Evolutionary conservation across 192 early-diverging fungal species (phyloP).

Genomic region (Podila minutissima): DNA sequence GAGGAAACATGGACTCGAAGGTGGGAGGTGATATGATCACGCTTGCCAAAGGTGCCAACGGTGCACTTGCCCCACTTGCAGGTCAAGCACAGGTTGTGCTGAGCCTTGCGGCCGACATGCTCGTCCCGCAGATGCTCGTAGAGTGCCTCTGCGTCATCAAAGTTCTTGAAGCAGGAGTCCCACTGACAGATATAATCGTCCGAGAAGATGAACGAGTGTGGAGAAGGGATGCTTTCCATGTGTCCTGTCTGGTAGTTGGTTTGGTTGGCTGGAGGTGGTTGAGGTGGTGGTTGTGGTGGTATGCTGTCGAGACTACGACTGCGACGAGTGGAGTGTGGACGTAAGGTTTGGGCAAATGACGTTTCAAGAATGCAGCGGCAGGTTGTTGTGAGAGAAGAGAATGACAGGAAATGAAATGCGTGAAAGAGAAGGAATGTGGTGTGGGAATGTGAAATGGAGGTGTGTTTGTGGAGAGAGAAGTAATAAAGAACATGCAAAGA

Average conservation of each 20-base stretch:
- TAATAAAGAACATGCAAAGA: neutral
- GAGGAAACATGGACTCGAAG: slow-evolving; percentile 91
- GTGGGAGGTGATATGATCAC: slow-evolving; percentile 99
- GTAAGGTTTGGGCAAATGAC: neutral
- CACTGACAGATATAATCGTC: slow-evolving; percentile 57
- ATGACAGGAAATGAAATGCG: neutral
- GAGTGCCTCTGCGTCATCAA: slow-evolving; percentile 83
- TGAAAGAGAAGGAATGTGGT: neutral
- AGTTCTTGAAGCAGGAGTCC: slow-evolving; percentile 58
- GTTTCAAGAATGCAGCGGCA: neutral
- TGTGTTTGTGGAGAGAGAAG: neutral
- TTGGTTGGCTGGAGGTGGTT: neutral
- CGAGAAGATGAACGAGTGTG: slow-evolving; percentile 44
- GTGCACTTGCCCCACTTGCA: slow-evolving; percentile 91
- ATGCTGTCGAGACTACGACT: neutral
- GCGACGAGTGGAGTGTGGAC: neutral
- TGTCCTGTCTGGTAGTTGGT: neutral
- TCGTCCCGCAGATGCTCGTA: slow-evolving; percentile 88
- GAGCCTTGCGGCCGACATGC: slow-evolving; percentile 92
- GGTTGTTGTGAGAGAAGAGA: neutral
- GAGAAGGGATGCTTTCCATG: slow-evolving; percentile 15
- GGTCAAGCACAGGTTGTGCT: slow-evolving; percentile 85
- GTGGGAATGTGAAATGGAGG: neutral
- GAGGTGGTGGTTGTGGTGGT: neutral
- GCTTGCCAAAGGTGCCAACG: slow-evolving; percentile 74